Conservation (phyloP, 2,329 filamentous ascomycete genomes). For the Sarocladium brachiariae region DNA sequence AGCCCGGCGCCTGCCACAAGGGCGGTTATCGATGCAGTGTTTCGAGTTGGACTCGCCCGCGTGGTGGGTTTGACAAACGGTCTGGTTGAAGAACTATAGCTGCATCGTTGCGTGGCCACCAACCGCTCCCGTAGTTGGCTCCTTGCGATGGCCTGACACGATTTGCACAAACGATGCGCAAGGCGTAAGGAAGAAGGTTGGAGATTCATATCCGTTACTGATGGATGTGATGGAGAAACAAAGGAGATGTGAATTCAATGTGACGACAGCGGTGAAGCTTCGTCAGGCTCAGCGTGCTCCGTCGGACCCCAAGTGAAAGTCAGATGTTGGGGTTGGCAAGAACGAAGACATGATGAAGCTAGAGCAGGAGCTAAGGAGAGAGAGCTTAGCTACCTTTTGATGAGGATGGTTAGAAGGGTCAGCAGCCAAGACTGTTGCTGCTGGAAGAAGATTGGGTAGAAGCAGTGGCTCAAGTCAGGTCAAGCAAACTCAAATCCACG, state of each 20-base stretch:
- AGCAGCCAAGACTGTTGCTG: too few relatives aligned
- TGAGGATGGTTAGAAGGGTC: too few relatives aligned
- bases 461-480: too few relatives aligned
- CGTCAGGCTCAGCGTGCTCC: too few relatives aligned
- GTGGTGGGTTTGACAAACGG: background rate
- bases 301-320: too few relatives aligned
- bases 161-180: background rate
- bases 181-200: background rate
- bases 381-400: background rate
- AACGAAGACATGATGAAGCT: background rate
- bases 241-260: too few relatives aligned
- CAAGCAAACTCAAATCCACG: too few relatives aligned
- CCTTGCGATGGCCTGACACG: background rate
- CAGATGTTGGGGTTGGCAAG: background rate
- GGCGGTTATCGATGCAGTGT: background rate
- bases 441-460: background rate
- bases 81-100: background rate
- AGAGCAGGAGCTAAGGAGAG: background rate
- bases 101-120: background rate
- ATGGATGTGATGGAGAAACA: background rate
- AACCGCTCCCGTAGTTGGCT: background rate
- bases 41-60: too few relatives aligned
- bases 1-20: slow-evolving; percentile 5
- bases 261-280: too few relatives aligned
- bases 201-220: background rate